These are phyloP conservation scores for slime mould (Dictyostelium discoideum) DNA, from an alignment of 78 protist species.

Conservation along the genomic window DNA sequence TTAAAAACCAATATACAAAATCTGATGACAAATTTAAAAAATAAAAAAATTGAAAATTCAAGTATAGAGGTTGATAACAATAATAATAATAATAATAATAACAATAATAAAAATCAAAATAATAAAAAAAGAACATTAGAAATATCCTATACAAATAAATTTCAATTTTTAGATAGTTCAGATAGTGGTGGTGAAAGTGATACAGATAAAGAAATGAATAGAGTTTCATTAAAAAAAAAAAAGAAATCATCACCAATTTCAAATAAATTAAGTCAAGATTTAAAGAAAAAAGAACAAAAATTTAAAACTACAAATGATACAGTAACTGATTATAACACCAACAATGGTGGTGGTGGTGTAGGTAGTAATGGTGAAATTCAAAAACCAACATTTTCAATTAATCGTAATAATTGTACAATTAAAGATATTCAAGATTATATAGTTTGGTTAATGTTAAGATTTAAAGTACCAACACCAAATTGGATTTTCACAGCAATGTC, in stretches of 20 bases:
- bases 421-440: slow-evolving; percentile 59
- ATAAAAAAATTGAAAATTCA: neutral
- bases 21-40: neutral
- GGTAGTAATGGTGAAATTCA: no score
- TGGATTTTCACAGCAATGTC: slow-evolving; percentile 39
- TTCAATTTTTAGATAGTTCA: neutral
- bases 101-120: neutral
- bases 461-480: slow-evolving; percentile 20
- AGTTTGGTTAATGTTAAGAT: slow-evolving; percentile 31
- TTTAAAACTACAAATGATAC: neutral
- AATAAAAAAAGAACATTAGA: neutral
- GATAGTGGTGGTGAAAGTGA: neutral
- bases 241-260: neutral
- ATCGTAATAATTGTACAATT: neutral
- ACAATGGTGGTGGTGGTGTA: no score
- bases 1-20: neutral
- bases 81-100: neutral
- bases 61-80: neutral
- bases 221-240: neutral
- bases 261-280: neutral
- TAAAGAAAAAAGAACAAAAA: neutral
- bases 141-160: neutral
- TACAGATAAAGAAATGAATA: neutral
- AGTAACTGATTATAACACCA: neutral
- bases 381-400: neutral